Conservation (phyloP, 495 filamentous ascomycete species). For the Neurospora pannonica region DNA sequence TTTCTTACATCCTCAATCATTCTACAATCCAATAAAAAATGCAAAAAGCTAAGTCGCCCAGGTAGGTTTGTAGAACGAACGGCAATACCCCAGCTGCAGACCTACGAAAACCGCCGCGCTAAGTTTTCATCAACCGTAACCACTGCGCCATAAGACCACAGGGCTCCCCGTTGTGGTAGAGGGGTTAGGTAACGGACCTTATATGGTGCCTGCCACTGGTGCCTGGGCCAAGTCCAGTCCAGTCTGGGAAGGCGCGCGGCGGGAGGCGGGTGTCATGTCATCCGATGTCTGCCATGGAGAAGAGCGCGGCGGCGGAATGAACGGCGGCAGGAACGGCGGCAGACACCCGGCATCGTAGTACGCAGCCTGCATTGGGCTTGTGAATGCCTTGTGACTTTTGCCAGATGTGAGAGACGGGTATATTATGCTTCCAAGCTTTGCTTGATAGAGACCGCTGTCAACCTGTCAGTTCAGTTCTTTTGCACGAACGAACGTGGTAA, state of each 20-base stretch:
- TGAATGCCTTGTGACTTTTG: not conserved
- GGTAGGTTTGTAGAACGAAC: not conserved
- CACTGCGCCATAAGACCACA: not conserved
- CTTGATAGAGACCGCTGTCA: no score
- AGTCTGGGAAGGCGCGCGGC: not conserved
- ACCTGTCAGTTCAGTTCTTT: no score
- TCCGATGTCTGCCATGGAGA: not conserved
- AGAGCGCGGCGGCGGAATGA: not conserved
- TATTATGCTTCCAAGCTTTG: no score
- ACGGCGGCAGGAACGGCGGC: not conserved
- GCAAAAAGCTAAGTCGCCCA: not conserved
- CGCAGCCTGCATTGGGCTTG: not conserved
- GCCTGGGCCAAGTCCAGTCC: not conserved
- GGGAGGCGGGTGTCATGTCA: not conserved
- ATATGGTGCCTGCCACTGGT: not conserved
- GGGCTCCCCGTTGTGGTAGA: not conserved
- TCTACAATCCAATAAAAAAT: accelerated
- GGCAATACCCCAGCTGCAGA: not conserved
- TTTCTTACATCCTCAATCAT: not conserved
- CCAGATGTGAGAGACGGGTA: no score
- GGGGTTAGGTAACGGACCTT: not conserved
- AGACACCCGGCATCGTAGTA: not conserved
- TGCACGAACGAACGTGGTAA: not conserved
- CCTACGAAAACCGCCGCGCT: not conserved
- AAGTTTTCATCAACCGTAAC: not conserved